A percentile compares a stretch with the other conserved stretches of the same genome.
Conservation (phyloP, 345 rosid species). For the Lenwebbia sp. region DNA sequence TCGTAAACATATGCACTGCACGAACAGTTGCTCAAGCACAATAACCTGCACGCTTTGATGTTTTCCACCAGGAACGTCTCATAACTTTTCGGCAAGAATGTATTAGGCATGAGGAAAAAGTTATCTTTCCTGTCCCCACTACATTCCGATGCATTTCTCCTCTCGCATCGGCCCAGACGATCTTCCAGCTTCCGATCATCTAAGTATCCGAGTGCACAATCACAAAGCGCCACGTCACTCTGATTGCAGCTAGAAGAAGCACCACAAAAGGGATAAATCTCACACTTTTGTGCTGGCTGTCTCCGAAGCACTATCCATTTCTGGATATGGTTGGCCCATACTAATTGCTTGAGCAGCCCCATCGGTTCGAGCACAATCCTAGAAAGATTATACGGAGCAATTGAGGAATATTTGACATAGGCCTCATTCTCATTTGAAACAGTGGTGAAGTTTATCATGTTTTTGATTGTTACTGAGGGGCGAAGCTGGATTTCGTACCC, state of each 20-base stretch:
- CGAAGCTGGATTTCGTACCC: not conserved
- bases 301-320: constrained; percentile 14
- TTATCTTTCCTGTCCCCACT: not conserved
- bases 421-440: not conserved
- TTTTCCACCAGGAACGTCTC: not conserved
- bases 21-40: constrained; percentile 18
- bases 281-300: constrained; percentile 4
- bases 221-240: not conserved
- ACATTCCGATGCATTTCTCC: not conserved
- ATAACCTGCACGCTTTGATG: constrained; percentile 2
- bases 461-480: not conserved
- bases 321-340: not conserved
- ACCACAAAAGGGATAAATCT: constrained; percentile 17
- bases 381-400: not conserved
- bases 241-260: constrained; percentile 10
- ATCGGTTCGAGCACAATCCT: not conserved
- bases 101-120: not conserved
- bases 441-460: not conserved
- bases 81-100: not conserved
- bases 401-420: not conserved
- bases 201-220: not conserved
- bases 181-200: not conserved
- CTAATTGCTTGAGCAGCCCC: constrained; percentile 5
- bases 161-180: not conserved
- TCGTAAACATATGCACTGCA: constrained; percentile 8